Evolutionary conservation across 2,329 filamentous ascomycete genomes (phyloP).

Genomic region (Aspergillus fumigatiaffinis): DNA sequence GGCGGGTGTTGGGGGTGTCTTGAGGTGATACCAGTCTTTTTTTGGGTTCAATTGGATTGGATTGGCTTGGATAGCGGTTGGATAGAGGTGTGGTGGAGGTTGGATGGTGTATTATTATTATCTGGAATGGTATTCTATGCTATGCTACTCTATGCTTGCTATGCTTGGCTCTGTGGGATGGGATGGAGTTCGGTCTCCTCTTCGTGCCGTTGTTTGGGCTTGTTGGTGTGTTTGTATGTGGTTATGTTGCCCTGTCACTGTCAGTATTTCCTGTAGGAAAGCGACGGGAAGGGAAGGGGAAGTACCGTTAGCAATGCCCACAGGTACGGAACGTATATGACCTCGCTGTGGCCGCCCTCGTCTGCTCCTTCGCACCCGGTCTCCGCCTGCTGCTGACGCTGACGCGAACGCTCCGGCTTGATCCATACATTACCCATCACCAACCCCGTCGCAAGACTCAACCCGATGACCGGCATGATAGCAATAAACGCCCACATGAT

Average conservation of each 20-base stretch:
- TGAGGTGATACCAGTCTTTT: conserved; percentile 32
- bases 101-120: background rate
- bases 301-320: conserved; percentile 29
- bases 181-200: background rate
- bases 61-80: background rate
- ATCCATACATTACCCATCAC: conserved; percentile 54
- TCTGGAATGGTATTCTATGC: no score
- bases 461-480: conserved; percentile 56
- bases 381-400: conserved; percentile 5
- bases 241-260: conserved; percentile 19
- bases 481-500: conserved; percentile 65
- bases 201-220: conserved; percentile 4
- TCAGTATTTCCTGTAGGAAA: background rate
- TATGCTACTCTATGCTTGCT: background rate
- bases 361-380: conserved; percentile 4
- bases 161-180: background rate
- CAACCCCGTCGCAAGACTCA: conserved; percentile 43
- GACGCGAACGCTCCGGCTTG: conserved; percentile 21
- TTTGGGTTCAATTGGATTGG: conserved; percentile 8
- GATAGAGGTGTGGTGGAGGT: background rate
- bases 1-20: conserved; percentile 46
- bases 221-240: conserved; percentile 21
- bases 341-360: conserved; percentile 21
- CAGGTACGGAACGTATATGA: conserved; percentile 28
- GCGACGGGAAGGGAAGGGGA: background rate